Percentiles rank a stretch among this genome's conserved stretches.
These are phyloP conservation scores for Cyclocybe cylindracea DNA, from an alignment of 768 basidiomycete genomes.

Conservation along the genomic window DNA sequence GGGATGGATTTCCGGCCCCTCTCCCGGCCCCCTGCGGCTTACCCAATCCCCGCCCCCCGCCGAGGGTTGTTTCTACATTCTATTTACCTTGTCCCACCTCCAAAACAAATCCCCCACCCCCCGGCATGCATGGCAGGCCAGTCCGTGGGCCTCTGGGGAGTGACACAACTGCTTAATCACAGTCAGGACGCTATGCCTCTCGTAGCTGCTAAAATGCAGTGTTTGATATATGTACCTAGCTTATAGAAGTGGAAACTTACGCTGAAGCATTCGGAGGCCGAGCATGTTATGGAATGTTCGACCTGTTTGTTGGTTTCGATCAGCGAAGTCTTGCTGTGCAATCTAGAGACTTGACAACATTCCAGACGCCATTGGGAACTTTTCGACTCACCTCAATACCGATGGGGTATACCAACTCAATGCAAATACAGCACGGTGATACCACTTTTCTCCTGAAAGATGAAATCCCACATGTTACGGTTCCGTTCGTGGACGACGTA, in stretches of 20 bases:
- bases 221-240: no score
- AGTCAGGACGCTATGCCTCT: no score
- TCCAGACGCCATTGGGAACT: conserved; percentile 25
- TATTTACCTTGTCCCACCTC: no score
- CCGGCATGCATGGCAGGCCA: no score
- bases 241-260: conserved; percentile 18
- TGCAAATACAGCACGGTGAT: conserved; percentile 34
- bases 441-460: conserved; percentile 6
- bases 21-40: no score
- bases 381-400: conserved; percentile 22
- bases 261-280: conserved; percentile 21
- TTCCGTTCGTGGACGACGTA: conserved; percentile 25
- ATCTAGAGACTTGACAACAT: conserved; percentile 28
- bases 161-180: no score
- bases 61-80: no score
- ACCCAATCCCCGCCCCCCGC: no score
- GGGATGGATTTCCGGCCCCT: no score
- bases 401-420: conserved; percentile 33
- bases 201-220: no score
- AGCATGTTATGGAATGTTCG: conserved; percentile 6
- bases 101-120: no score
- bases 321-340: conserved; percentile 13
- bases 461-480: conserved; percentile 22
- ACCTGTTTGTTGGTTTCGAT: conserved; percentile 5
- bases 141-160: no score